Percentiles rank a stretch among this genome's conserved stretches.
These are phyloP conservation scores for Komagataella mondaviorum DNA, from an alignment of 805 yeast genomes.

Conservation along the genomic window DNA sequence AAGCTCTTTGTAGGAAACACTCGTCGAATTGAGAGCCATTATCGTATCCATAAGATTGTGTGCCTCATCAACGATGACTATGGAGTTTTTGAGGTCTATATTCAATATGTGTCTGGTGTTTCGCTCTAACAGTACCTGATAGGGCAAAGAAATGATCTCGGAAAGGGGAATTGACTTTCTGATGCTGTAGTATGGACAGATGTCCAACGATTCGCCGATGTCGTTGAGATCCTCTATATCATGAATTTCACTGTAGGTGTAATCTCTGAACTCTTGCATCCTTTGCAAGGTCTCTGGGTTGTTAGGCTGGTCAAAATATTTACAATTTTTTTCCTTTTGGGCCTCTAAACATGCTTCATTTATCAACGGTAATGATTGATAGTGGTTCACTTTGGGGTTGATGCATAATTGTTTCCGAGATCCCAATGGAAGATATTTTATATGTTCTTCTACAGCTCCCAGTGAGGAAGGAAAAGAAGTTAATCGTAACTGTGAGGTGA, in stretches of 20 bases:
- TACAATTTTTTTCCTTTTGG: constrained; percentile 30
- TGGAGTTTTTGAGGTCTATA: constrained; percentile 44
- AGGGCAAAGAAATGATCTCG: constrained; percentile 77
- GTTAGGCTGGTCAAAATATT: constrained; percentile 22
- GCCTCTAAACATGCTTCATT: constrained; percentile 76
- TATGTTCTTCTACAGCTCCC: constrained; percentile 28
- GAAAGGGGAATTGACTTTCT: constrained; percentile 41
- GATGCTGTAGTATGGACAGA: constrained; percentile 78
- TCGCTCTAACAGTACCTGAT: constrained; percentile 58
- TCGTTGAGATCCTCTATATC: constrained; percentile 71
- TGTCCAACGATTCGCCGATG: constrained; percentile 39
- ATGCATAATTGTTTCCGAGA: constrained; percentile 82
- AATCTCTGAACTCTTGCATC: constrained; percentile 34
- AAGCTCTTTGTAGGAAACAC: constrained; percentile 38
- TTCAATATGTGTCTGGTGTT: constrained; percentile 46
- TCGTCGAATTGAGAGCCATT: constrained; percentile 50
- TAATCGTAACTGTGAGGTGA: constrained; percentile 54
- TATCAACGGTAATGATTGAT: constrained; percentile 36
- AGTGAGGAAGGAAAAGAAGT: constrained; percentile 56
- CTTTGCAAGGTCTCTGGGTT: constrained; percentile 18
- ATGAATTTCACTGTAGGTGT: constrained; percentile 38
- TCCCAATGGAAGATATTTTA: constrained; percentile 62
- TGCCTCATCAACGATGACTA: constrained; percentile 84
- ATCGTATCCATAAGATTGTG: constrained; percentile 78
- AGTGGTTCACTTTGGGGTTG: constrained; percentile 41